Evolutionary conservation across 176 grass and related monocot genomes (phyloP).

Genomic region (Carex kokanica): DNA sequence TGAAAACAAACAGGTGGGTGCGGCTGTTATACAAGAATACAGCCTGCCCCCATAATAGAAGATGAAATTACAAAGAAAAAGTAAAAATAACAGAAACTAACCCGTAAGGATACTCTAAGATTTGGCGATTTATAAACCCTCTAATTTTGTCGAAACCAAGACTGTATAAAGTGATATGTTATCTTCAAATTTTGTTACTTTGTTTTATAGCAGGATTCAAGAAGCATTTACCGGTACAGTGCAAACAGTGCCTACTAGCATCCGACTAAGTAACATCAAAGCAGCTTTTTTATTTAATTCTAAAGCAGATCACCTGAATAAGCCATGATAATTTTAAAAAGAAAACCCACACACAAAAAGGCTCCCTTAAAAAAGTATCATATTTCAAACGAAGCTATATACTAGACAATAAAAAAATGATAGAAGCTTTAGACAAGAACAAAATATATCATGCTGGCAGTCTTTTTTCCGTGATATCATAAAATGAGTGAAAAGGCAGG

Average conservation of each 20-base stretch:
- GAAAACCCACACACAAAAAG: not conserved
- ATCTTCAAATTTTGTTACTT: not conserved
- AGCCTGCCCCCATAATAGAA: not conserved
- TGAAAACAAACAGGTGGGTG: not conserved
- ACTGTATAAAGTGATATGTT: not conserved
- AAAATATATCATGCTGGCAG: too few species aligned
- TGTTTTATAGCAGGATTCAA: not conserved
- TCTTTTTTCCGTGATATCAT: too few species aligned
- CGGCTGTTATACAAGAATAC: not conserved
- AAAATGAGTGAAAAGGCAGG: not conserved
- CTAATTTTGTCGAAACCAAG: not conserved
- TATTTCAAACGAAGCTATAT: too few species aligned
- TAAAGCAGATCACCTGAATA: not conserved
- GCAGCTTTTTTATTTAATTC: not conserved
- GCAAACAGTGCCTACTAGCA: not conserved
- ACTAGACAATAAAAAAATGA: too few species aligned
- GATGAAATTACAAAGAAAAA: not conserved
- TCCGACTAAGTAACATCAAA: not conserved
- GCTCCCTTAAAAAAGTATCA: not conserved
- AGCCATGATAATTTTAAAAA: not conserved
- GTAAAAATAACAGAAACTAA: too few species aligned
- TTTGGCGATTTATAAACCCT: not conserved
- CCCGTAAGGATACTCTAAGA: not conserved
- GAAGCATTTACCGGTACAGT: not conserved
- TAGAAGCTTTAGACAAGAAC: not conserved